These are phyloP conservation scores for Nemania abortiva DNA, from an alignment of 2,329 filamentous ascomycete genomes.

Conservation along the genomic window DNA sequence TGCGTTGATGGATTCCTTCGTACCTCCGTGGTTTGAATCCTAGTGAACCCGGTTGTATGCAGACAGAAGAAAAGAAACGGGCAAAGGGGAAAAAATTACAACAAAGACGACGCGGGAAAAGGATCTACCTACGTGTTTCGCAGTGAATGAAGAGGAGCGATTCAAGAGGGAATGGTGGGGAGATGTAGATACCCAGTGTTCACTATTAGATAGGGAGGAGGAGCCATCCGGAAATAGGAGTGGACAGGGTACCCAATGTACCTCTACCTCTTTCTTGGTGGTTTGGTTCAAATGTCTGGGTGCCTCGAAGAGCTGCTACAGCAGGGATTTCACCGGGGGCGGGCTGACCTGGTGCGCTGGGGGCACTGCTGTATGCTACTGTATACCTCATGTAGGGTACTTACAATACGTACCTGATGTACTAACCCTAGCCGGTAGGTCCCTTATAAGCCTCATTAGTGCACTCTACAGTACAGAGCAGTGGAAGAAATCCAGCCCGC, in stretches of 20 bases:
- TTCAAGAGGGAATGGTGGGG: slow-evolving; percentile 33
- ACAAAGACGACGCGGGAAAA: slow-evolving; percentile 14
- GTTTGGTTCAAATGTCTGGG: not conserved
- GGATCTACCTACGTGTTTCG: slow-evolving; percentile 25
- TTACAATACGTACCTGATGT: not conserved
- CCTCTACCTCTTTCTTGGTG: slow-evolving; percentile 1
- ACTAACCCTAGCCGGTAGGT: not conserved
- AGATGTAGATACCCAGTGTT: slow-evolving; percentile 18
- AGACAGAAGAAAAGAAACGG: slow-evolving; percentile 8
- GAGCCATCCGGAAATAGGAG: slow-evolving; percentile 31
- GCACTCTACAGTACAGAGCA: not conserved
- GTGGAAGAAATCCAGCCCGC: not conserved
- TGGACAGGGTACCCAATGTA: slow-evolving; percentile 16
- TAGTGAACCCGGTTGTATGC: slow-evolving; percentile 1
- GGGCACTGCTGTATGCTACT: not conserved
- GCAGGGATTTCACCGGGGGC: not conserved
- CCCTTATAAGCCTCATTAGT: not conserved
- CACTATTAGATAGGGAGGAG: slow-evolving; percentile 12
- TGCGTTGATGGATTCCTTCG: slow-evolving; percentile 11
- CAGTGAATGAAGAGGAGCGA: slow-evolving; percentile 24
- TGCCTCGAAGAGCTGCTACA: not conserved
- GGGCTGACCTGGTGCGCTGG: not conserved
- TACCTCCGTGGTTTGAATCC: slow-evolving; percentile 9
- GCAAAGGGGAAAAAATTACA: not conserved
- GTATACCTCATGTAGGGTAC: not conserved